phyloP scores from a whole-genome alignment of 2,329 filamentous ascomycete species.

The Colletotrichum echinochloae region DNA sequence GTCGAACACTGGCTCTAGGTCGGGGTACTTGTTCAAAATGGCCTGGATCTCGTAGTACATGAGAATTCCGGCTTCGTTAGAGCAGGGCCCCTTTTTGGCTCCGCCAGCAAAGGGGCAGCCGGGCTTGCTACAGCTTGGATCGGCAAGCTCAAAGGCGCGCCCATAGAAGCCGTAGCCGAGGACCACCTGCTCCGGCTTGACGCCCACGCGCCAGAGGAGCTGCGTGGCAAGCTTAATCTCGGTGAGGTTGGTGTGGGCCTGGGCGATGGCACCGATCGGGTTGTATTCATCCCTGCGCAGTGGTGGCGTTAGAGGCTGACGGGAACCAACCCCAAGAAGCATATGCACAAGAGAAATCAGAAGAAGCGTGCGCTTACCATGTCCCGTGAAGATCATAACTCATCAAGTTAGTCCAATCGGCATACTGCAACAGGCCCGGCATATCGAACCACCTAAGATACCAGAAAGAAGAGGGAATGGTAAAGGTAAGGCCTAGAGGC shows the following conservation, averaged over 20 bases:
- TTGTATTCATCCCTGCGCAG: slow-evolving; percentile 47
- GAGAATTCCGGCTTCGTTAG: slow-evolving; percentile 44
- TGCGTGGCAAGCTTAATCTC: slow-evolving; percentile 20
- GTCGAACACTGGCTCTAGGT: slow-evolving; percentile 44
- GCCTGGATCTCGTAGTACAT: slow-evolving; percentile 45
- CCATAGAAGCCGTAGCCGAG: slow-evolving; percentile 4
- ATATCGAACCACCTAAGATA: slow-evolving; percentile 47
- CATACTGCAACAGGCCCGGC: slow-evolving; percentile 38
- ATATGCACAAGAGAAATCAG: no score
- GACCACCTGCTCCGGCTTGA: no score
- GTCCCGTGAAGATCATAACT: slow-evolving; percentile 31
- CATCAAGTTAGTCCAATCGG: slow-evolving; percentile 57
- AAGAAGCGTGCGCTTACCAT: no score
- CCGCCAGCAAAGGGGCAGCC: slow-evolving; percentile 39
- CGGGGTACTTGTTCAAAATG: slow-evolving; percentile 43
- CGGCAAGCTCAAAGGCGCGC: slow-evolving; percentile 20
- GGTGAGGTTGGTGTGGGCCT: slow-evolving; percentile 29
- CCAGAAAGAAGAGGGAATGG: slow-evolving; percentile 46
- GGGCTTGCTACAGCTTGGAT: slow-evolving; percentile 38
- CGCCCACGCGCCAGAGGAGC: no score
- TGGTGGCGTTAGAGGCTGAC: no score
- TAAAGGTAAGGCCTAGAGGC: slow-evolving; percentile 47
- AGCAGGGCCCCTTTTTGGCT: slow-evolving; percentile 42
- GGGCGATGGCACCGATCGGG: slow-evolving; percentile 11
- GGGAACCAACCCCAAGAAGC: no score